Evolutionary conservation across 495 filamentous ascomycete genomes (phyloP).

Genomic region (Aspergillus conjunctus): DNA sequence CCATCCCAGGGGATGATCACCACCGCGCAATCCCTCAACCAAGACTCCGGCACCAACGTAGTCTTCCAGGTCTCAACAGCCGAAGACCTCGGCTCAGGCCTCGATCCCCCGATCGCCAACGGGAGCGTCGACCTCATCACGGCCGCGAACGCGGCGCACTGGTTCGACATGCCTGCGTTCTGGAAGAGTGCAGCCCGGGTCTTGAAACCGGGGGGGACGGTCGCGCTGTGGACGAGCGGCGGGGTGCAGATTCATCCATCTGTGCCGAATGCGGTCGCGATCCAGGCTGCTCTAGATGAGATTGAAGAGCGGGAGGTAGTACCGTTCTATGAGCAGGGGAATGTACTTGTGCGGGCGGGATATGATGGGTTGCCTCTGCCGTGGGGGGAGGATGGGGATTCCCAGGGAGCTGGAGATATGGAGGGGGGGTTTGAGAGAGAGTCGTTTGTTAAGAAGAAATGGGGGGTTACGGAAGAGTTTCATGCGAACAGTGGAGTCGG

Average conservation of each 20-base stretch:
- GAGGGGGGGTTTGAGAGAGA: constrained; percentile 44
- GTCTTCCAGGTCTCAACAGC: constrained; percentile 46
- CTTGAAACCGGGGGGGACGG: constrained; percentile 57
- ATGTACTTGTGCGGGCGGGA: constrained; percentile 32
- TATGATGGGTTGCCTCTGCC: constrained; percentile 53
- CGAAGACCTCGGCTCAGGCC: constrained; percentile 42
- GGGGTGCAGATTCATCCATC: constrained; percentile 33
- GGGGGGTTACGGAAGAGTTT: constrained; percentile 29
- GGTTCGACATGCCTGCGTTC: constrained; percentile 62
- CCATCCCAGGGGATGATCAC: constrained; percentile 56
- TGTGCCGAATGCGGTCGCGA: constrained; percentile 34
- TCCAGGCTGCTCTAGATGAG: constrained; percentile 35
- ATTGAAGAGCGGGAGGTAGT: constrained; percentile 33
- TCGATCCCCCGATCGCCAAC: constrained; percentile 17
- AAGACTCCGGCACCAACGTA: constrained; percentile 28
- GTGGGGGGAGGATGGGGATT: constrained; percentile 37
- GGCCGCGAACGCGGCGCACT: constrained; percentile 57
- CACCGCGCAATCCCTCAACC: constrained; percentile 32
- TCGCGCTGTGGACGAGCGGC: constrained; percentile 51
- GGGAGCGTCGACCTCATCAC: constrained; percentile 54
- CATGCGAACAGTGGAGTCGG: constrained; percentile 25
- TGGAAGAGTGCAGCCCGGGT: constrained; percentile 52
- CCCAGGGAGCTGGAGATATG: constrained; percentile 28
- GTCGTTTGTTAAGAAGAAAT: constrained; percentile 45
- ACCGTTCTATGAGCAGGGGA: constrained; percentile 42